These are phyloP conservation scores for Sclerotinia nivalis DNA, from an alignment of 2,329 filamentous ascomycete genomes.

Conservation along the genomic window DNA sequence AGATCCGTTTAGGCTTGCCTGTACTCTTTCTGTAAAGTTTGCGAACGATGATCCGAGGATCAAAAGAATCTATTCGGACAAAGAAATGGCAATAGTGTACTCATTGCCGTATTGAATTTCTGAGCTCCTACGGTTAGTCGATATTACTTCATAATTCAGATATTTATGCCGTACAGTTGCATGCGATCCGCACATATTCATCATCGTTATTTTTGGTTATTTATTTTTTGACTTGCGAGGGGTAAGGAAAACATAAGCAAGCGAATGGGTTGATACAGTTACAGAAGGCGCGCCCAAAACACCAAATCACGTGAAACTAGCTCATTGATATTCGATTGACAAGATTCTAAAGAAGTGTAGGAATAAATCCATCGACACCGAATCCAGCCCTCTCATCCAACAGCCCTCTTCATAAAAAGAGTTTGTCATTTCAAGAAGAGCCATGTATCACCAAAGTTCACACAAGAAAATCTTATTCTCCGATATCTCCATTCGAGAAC, in stretches of 20 bases:
- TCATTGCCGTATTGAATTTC: background rate
- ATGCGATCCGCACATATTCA: background rate
- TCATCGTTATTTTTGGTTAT: background rate
- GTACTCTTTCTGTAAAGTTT: constrained; percentile 1
- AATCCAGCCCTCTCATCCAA: background rate
- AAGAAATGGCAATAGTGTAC: background rate
- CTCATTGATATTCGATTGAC: background rate
- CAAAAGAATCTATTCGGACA: constrained; percentile 1
- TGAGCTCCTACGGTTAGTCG: background rate
- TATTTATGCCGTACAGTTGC: background rate
- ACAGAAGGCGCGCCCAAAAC: constrained; percentile 20
- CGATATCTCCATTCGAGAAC: constrained; percentile 17
- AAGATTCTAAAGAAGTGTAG: background rate
- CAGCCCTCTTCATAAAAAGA: background rate
- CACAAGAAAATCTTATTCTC: constrained; percentile 12
- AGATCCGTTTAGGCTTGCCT: constrained; percentile 16
- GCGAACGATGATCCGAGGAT: background rate
- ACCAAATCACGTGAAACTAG: constrained; percentile 19
- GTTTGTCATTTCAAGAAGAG: background rate
- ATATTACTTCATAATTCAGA: background rate
- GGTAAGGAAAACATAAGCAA: background rate
- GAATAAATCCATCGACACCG: background rate
- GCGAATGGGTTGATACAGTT: constrained; percentile 20
- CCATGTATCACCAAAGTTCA: constrained; percentile 5
- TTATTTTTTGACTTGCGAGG: background rate